Evolutionary conservation across 345 rosid genomes (phyloP).

Genomic region (Garcia nutans): DNA sequence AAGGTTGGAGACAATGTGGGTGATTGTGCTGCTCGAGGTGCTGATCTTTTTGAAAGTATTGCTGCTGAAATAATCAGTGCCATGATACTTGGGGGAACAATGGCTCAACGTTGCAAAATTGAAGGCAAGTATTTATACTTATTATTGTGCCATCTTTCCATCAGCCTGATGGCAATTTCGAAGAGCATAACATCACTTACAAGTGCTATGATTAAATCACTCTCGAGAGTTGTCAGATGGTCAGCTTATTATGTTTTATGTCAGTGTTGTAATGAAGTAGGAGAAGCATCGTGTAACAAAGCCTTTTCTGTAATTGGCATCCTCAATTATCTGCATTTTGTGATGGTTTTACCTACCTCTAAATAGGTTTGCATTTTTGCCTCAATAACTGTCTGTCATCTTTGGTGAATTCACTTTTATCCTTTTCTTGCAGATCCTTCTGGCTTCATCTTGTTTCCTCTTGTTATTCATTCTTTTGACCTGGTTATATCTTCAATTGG

Average conservation of each 20-base stretch:
- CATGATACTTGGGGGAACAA: constrained; percentile 98
- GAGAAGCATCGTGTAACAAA: neutral
- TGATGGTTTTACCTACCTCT: constrained; percentile 7
- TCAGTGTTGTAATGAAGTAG: neutral
- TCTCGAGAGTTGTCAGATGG: neutral
- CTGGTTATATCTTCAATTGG: constrained; percentile 89
- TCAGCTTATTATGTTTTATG: neutral
- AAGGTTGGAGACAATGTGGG: constrained; percentile 99
- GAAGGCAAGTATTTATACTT: constrained; percentile 51
- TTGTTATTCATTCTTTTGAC: constrained; percentile 97
- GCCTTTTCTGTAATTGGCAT: constrained; percentile 1
- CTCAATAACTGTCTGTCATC: neutral
- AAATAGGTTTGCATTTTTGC: constrained; percentile 1
- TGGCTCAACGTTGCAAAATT: constrained; percentile 91
- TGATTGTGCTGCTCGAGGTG: constrained; percentile 99
- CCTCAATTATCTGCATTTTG: constrained; percentile 1
- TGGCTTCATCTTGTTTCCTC: constrained; percentile 96
- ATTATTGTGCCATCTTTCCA: neutral
- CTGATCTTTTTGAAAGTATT: constrained; percentile 98
- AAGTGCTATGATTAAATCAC: neutral
- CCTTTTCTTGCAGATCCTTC: constrained; percentile 81
- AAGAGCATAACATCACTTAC: neutral
- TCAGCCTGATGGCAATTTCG: neutral
- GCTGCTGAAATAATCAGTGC: constrained; percentile 99
- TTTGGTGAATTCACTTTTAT: constrained; percentile 16